Evolutionary conservation across 768 basidiomycete species (phyloP), one percentile per base, ranked within the genome.

Genomic region (Macrolepiota dolichaula): DNA sequence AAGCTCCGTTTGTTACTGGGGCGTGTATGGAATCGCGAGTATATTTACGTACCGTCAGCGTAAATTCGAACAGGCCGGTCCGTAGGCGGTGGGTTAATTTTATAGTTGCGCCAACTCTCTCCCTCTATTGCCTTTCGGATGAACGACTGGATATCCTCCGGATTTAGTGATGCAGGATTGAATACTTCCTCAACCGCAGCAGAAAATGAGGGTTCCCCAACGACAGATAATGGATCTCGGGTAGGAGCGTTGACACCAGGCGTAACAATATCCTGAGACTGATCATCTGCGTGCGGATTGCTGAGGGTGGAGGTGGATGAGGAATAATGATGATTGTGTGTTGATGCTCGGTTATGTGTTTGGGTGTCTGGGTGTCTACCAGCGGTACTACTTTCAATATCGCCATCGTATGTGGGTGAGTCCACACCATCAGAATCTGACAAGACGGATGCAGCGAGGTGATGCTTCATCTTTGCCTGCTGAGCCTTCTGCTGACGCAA

Each of bases 371-470:
- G 73, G 51, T 84, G 83, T 7, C 76, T 73, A 35, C 83, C 79
- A 24, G 81, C 84, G 7, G 86, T 88, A 1, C 87, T 86, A 66
- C 85, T 87, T 71, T 94, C 93, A 59, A 95, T 80, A 73, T 95
- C 93, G 59, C 93, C 93, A 68, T 95, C 93, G 72, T 95, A 94
- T 0, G 92, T 94, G 7, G 92, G 92, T 0, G 89, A 92, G 70
- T 94, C 92, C 9, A 89, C 81, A 57, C 91, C 85, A 70, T 85
- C 87, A 44, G 86, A 87, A 65, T 91, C 89, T 19, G 85, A 86
- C 61, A 88, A 72, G 62, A 86, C 62, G 68, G 77, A 77, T 54
- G 78, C 74, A 3, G 83, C 83, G 12, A 87, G 78, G 54, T 86
- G 86, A 68, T 85, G 85, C 63, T 77, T 79, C 61, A 68, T 50